Evolutionary conservation across 2,329 filamentous ascomycete genomes (phyloP).

Genomic region (Trichoderma arundinaceum): DNA sequence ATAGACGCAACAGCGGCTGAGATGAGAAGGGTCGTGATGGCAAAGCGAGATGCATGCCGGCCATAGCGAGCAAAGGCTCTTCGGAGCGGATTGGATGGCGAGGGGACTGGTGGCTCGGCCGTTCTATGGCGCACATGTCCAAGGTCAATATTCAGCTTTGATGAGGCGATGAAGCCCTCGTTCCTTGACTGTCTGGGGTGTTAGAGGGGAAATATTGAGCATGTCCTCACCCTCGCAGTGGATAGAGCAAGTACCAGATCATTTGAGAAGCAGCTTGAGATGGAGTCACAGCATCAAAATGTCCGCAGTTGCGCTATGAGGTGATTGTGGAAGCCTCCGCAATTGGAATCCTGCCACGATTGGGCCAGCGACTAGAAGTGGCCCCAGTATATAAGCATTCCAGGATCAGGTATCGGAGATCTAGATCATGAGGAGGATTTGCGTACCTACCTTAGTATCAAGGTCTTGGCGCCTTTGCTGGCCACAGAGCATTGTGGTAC

Average conservation of each 20-base stretch:
- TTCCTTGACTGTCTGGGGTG: no score
- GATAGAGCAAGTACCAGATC: constrained; percentile 81
- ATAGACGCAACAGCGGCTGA: constrained; percentile 74
- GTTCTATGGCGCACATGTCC: constrained; percentile 58
- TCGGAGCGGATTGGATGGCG: constrained; percentile 68
- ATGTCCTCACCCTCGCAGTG: constrained; percentile 70
- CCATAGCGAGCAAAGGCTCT: constrained; percentile 71
- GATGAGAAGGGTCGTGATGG: constrained; percentile 73
- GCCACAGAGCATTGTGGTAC: no score
- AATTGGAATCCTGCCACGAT: no score
- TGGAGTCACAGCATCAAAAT: neutral
- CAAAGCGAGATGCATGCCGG: constrained; percentile 72
- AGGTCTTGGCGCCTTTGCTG: no score
- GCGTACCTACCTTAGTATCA: no score
- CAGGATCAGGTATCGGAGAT: no score
- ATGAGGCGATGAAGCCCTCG: neutral
- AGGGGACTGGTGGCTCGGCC: constrained; percentile 72
- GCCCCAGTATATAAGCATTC: no score
- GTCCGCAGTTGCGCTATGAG: neutral
- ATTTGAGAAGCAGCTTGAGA: constrained; percentile 45
- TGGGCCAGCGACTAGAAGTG: no score
- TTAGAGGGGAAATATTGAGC: no score
- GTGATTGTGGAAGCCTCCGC: no score
- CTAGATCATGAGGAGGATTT: no score
- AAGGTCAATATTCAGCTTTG: neutral